These are phyloP conservation scores for Sphenostylis stenocarpa DNA, from an alignment of 306 rosid genomes.

Conservation along the genomic window DNA sequence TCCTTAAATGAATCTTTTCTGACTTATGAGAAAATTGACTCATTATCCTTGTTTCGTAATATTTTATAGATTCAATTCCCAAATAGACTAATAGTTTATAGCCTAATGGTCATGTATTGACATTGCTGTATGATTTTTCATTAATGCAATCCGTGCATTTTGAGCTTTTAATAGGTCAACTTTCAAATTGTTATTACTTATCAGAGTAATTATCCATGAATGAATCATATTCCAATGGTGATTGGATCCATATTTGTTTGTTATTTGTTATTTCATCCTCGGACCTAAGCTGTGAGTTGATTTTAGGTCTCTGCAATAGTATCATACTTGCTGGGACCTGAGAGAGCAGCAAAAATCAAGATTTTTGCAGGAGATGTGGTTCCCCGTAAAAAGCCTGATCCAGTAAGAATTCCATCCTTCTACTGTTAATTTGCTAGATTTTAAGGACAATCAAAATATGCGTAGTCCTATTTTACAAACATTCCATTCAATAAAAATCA, in stretches of 20 bases:
- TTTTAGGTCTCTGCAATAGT: constrained; percentile 96
- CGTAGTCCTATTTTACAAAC: constrained; percentile 2
- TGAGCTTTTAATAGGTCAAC: not conserved
- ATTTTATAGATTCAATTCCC: constrained; percentile 13
- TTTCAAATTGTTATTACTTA: constrained; percentile 1
- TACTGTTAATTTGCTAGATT: constrained; percentile 9
- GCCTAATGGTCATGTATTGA: constrained; percentile 13
- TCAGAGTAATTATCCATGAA: constrained; percentile 21
- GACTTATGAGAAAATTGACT: constrained; percentile 3
- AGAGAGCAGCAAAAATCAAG: constrained; percentile 83
- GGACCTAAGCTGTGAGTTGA: constrained; percentile 34
- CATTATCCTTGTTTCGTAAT: constrained; percentile 3
- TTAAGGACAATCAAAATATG: not conserved
- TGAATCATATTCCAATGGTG: not conserved
- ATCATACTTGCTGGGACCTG: constrained; percentile 80
- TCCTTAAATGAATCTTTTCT: constrained; percentile 29
- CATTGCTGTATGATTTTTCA: not conserved
- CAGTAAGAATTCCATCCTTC: constrained; percentile 54
- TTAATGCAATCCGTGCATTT: not conserved
- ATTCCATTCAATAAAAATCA: not conserved
- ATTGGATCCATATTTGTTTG: constrained; percentile 10
- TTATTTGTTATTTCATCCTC: constrained; percentile 7
- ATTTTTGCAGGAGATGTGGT: constrained; percentile 99
- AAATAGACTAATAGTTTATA: not conserved
- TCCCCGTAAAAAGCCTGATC: constrained; percentile 99